Base-by-base conservation (phyloP, 805 yeast species). In the Yarrowia sp. region DNA sequence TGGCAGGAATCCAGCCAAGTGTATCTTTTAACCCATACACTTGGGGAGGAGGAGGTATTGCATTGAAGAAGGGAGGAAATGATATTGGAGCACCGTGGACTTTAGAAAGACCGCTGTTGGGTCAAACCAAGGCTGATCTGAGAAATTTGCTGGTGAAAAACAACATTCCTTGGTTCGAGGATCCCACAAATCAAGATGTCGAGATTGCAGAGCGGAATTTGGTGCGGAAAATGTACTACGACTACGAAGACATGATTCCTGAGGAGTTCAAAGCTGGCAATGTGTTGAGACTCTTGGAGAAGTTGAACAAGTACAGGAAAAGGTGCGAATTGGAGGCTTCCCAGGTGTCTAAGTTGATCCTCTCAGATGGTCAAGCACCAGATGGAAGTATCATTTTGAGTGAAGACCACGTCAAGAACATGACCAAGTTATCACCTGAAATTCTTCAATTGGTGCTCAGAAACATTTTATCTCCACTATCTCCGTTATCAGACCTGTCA, bases 101-200 rank as follows among this genome's bases (percentile, higher is more conserved):
- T 34, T 39, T 83, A 61, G 34, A 79, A 44, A 74, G 93, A 19
- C 96, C 96, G 0, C 73, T 90, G 61, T 76, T 89, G 33, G 74
- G 71, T 0, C 73, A 80, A 19, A 60, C 72, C 0, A 90, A 91
- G 72, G 13, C 69, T 0, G 79, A 81, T 0, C 78, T 89, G 2
- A 76, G 80, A 7, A 73, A 79, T 0, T 83, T 84, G 13, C 88
- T 92, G 66, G 47, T 66, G 10, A 56, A 66, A 0, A 74, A 80
- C 20, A 67, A 71, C 1, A 70, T 90, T 0, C 60, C 69, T 0
- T 90, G 95, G 94, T 86, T 87, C 73, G 93, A 90, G 72, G 96
- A 91, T 72, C 73, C 77, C 2, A 86, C 94, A 0, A 91, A 91
- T 70, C 72, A 73, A 2, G 86, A 87, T 71, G 77, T 81, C 1